phyloP scores from a whole-genome alignment of 345 rosid species.

The Barbarea vulgaris region DNA sequence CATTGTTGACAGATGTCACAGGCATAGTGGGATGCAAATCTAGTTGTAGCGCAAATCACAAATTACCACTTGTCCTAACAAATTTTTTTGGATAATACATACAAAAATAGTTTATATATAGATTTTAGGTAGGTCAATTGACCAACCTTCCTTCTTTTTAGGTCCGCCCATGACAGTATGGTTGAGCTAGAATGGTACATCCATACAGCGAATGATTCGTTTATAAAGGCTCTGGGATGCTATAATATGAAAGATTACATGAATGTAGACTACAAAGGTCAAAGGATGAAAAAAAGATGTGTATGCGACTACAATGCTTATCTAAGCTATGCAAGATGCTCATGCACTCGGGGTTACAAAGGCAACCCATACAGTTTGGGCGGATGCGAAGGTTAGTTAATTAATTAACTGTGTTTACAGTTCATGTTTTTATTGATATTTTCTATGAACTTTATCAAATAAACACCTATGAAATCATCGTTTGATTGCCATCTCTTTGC shows the following conservation, averaged over 20 bases:
- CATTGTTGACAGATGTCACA: background rate
- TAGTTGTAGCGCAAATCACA: background rate
- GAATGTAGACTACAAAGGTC: rapidly evolving
- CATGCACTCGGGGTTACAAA: conserved; percentile 8
- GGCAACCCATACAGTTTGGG: conserved; percentile 40
- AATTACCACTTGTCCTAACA: too few relatives aligned
- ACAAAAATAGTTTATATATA: too few relatives aligned
- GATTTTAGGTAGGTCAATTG: too few relatives aligned
- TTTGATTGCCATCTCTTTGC: background rate
- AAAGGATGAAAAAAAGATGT: background rate
- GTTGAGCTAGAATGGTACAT: conserved; percentile 12
- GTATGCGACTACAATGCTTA: background rate
- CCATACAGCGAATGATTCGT: rapidly evolving
- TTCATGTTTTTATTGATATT: background rate
- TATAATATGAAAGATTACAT: background rate
- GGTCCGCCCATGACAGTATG: too few relatives aligned
- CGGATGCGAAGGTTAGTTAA: conserved; percentile 41
- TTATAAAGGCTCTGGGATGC: background rate
- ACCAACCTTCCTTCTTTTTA: too few relatives aligned
- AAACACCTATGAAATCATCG: too few relatives aligned
- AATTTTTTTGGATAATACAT: too few relatives aligned
- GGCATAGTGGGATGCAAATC: conserved; percentile 8
- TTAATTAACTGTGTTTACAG: background rate
- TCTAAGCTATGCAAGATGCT: conserved; percentile 13
- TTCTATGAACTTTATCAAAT: background rate